A percentile compares a stretch with the other conserved stretches of the same genome.
phyloP scores from a whole-genome alignment of 2,329 filamentous ascomycete species.

The Biscogniauxia marginata region DNA sequence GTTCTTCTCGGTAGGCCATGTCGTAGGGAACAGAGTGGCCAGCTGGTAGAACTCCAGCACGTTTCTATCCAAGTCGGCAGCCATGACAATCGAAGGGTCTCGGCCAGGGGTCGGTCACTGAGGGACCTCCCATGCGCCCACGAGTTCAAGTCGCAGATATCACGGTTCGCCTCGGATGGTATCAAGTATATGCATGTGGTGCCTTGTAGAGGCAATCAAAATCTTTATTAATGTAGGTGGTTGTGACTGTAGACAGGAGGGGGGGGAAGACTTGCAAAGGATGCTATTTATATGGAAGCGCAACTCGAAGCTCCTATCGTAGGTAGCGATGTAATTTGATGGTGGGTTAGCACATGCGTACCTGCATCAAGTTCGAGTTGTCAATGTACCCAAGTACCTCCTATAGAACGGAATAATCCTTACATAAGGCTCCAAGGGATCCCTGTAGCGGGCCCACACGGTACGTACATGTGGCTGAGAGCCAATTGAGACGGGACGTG shows the following conservation, averaged over 20 bases:
- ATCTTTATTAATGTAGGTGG: neutral
- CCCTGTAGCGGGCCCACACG: too few species aligned
- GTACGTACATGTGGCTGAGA: too few species aligned
- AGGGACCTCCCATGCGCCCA: neutral
- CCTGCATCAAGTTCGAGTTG: too few species aligned
- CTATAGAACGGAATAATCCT: too few species aligned
- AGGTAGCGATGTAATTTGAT: neutral
- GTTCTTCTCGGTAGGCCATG: constrained; percentile 79
- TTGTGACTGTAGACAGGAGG: neutral
- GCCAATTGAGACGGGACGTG: too few species aligned
- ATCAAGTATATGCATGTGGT: neutral
- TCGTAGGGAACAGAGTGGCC: constrained; percentile 70
- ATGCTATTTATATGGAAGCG: neutral
- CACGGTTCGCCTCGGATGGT: neutral
- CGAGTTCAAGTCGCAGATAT: neutral
- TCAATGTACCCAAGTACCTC: too few species aligned
- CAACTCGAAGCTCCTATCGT: too few species aligned
- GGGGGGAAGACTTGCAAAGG: too few species aligned
- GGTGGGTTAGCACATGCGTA: neutral
- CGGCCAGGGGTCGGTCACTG: constrained; percentile 10
- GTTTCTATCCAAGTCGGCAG: constrained; percentile 71
- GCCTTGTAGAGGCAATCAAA: neutral
- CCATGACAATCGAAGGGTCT: constrained; percentile 28
- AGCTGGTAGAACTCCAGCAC: constrained; percentile 91
- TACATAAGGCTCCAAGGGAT: too few species aligned